Conservation (phyloP, 108 stramenopile species). For the Chaetoceros muelleri region DNA sequence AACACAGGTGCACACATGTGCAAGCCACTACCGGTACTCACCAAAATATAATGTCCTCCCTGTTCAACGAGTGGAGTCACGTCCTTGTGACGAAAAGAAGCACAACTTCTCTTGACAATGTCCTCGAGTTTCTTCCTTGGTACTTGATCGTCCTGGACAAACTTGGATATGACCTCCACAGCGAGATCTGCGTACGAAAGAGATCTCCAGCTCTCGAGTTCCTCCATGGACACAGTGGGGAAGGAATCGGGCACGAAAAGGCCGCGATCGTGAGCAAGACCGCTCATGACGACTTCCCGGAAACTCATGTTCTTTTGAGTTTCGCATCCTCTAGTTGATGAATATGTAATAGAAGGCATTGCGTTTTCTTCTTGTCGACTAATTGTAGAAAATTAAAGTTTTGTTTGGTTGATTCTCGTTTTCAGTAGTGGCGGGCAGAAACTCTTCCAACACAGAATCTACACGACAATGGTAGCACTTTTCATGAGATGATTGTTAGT, state of each 20-base stretch:
- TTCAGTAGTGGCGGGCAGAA: too few relatives aligned
- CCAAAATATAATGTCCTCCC: conserved; percentile 67
- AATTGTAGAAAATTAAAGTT: too few relatives aligned
- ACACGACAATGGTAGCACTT: too few relatives aligned
- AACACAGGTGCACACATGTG: background rate
- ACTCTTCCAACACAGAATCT: too few relatives aligned
- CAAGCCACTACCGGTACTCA: conserved; percentile 24
- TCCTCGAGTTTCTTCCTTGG: conserved; percentile 68
- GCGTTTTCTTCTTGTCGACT: too few relatives aligned
- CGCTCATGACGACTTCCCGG: conserved; percentile 89
- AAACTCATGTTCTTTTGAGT: conserved; percentile 74
- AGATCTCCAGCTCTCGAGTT: conserved; percentile 67
- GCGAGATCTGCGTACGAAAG: conserved; percentile 81
- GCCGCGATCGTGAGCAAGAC: conserved; percentile 91
- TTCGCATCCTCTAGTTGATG: conserved; percentile 84
- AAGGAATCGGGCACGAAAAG: conserved; percentile 92
- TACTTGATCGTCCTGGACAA: conserved; percentile 87
- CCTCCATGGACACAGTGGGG: conserved; percentile 60
- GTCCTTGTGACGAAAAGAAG: conserved; percentile 79
- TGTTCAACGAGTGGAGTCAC: conserved; percentile 83
- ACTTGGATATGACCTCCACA: conserved; percentile 82
- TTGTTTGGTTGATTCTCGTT: too few relatives aligned
- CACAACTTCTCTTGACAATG: conserved; percentile 81
- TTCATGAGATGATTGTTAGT: too few relatives aligned
- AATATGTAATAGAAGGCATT: conserved; percentile 76